Base-by-base conservation (phyloP, 768 basidiomycete genomes). In the Crassisporium funariophilum region DNA sequence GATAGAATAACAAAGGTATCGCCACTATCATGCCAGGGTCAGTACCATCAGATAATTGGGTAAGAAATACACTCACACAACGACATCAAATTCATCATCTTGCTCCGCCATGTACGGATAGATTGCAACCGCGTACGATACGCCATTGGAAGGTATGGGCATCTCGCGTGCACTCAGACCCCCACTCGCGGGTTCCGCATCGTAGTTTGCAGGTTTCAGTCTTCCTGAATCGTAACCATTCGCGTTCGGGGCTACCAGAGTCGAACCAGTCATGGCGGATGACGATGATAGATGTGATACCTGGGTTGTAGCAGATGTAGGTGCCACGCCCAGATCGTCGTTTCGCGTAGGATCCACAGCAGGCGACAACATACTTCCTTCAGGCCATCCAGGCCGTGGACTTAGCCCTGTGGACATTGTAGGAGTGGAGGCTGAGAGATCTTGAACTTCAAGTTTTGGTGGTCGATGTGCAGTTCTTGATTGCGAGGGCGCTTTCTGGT, bases 31-130 rank as follows among this genome's bases (percentile, higher is more conserved):
- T 44, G 12, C 23, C 34, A 41, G 20, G 23, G 13, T 56, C 27
- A 61, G 37, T 23, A 40, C 16, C 41, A 36, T 12, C 50, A 16
- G 27, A 29, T 11, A 22, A 42, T 31, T 25, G 23, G 12, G 16
- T 39, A 29, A 31, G 44, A 46, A 46, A 38, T 44, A 47, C 8
- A 78, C 89, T 70, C 67, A 97, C 86, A 99, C 95, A 29, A 89
- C 83, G 2, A 98, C 97, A 62, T 98, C 93, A 64, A 98, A 98
- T 65, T 99, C 97, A 64, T 98, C 97, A 47, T 97, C 93, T 63
- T 97, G 88, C 67, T 98, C 97, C 5, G 95, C 94, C 82, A 95
- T 88, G 66, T 99, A 98, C 35, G 97, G 97, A 62, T 99, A 98
- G 56, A 98, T 98, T 22, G 95, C 93, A 24, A 99, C 91, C 2